Conservation (phyloP, 345 rosid genomes). For the Euclidium syriacum region DNA sequence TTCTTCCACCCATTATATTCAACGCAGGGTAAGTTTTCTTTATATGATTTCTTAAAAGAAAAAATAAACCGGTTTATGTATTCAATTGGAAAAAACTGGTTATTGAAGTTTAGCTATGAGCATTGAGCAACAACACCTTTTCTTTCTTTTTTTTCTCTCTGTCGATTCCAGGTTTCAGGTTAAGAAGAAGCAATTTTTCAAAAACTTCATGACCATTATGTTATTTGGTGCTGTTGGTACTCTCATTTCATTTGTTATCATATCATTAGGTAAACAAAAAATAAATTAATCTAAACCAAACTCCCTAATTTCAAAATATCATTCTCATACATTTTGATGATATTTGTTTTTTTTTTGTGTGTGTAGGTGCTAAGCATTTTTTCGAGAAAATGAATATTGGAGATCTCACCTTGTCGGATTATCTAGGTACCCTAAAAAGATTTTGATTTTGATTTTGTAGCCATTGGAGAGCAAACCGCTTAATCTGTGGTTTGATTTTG, state of each 20-base stretch:
- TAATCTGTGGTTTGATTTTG: conserved; percentile 18
- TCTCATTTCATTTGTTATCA: conserved; percentile 74
- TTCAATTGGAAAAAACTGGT: background rate
- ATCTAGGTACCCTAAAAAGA: conserved; percentile 51
- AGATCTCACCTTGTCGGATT: conserved; percentile 62
- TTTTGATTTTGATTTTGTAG: conserved; percentile 3
- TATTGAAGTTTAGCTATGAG: background rate
- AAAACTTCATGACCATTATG: conserved; percentile 92
- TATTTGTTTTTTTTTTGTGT: background rate
- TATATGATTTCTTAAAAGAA: background rate
- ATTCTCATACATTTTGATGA: conserved; percentile 2
- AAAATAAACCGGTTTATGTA: background rate
- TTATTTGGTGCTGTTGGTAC: conserved; percentile 95
- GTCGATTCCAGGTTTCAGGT: conserved; percentile 94
- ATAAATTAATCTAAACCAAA: background rate
- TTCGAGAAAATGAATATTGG: conserved; percentile 68
- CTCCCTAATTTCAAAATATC: too few relatives aligned
- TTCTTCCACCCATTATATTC: conserved; percentile 96
- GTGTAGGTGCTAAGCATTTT: conserved; percentile 65
- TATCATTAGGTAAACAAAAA: conserved; percentile 63
- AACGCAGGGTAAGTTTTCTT: conserved; percentile 74
- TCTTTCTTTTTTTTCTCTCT: too few relatives aligned
- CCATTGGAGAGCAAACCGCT: background rate
- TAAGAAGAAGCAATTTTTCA: conserved; percentile 98
- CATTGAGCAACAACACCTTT: background rate